Conservation (phyloP, 2,329 filamentous ascomycete genomes). For the Rhynchosporium secalis region DNA sequence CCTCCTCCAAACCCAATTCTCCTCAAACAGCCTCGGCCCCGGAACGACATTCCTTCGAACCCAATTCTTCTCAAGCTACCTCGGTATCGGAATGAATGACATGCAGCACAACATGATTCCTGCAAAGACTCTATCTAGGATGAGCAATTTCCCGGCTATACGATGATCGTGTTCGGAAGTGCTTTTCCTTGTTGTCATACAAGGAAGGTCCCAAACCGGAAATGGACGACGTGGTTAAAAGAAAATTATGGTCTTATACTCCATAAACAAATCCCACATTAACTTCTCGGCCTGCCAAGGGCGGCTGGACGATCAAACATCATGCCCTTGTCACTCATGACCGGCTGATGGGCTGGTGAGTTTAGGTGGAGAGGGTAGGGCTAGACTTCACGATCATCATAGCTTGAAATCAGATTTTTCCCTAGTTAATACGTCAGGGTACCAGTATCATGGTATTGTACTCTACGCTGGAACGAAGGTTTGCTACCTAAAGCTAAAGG, state of each 20-base stretch:
- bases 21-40: neutral
- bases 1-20: neutral
- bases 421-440: neutral
- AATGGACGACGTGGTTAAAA: neutral
- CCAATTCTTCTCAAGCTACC: no score
- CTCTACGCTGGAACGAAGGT: neutral
- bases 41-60: no score
- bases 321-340: slow-evolving; percentile 10
- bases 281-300: slow-evolving; percentile 6
- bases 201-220: no score
- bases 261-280: neutral
- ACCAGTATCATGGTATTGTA: neutral
- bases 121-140: no score
- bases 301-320: slow-evolving; percentile 14
- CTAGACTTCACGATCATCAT: neutral
- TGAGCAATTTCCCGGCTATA: no score
- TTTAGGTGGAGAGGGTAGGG: neutral
- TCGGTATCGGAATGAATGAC: no score
- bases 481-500: no score
- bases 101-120: no score
- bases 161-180: no score
- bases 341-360: neutral
- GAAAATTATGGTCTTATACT: neutral
- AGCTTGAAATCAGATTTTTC: neutral
- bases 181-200: no score